These are phyloP conservation scores for Rhizophagus clarus DNA, from an alignment of 192 early-diverging fungal genomes.

Conservation along the genomic window DNA sequence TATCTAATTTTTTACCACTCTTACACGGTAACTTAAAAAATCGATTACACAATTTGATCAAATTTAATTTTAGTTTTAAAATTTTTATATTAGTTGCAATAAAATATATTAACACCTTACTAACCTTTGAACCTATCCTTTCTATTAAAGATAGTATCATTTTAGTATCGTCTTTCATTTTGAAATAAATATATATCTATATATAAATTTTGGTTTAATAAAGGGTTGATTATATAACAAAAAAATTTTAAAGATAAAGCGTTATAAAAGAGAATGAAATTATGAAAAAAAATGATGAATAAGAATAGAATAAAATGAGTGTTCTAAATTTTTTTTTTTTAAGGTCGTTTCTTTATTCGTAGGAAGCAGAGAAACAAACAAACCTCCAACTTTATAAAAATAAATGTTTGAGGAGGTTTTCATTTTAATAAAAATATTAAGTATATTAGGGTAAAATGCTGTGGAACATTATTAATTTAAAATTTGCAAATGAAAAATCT, in stretches of 20 bases:
- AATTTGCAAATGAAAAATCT: neutral
- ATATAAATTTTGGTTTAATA: neutral
- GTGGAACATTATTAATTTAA: neutral
- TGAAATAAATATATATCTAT: neutral
- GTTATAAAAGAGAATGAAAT: no score
- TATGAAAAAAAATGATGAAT: no score
- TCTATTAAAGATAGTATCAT: slow-evolving; percentile 38
- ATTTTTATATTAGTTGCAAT: slow-evolving; percentile 3
- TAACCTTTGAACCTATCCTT: slow-evolving; percentile 44
- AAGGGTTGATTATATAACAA: no score
- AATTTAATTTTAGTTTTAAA: neutral
- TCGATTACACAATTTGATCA: slow-evolving; percentile 3
- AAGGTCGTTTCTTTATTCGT: no score
- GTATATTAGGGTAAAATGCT: no score
- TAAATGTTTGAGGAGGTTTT: no score
- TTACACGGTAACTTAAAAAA: slow-evolving; percentile 71
- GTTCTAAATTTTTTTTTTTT: no score
- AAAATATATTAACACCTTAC: slow-evolving; percentile 6
- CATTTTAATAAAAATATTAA: no score
- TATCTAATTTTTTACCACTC: slow-evolving; percentile 63
- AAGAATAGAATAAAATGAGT: no score
- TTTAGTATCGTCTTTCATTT: neutral
- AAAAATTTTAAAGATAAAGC: no score
- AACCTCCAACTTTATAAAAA: no score
- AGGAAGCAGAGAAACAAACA: no score